Percentiles rank a stretch among this genome's conserved stretches.
Conservation (phyloP, 192 early-diverging fungal species). For the Funneliformis mosseae region DNA sequence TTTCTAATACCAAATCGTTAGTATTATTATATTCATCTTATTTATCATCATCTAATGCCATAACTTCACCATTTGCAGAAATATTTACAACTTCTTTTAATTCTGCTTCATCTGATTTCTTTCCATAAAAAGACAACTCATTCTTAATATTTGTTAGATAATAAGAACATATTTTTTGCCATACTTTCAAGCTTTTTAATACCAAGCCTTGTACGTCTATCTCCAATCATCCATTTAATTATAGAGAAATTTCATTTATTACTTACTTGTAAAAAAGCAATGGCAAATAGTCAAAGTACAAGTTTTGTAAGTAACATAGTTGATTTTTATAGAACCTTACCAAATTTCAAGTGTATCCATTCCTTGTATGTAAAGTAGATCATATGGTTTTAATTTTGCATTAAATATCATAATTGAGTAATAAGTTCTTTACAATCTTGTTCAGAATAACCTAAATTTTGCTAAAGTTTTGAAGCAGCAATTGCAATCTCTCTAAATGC, state of each 20-base stretch:
- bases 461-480: not conserved
- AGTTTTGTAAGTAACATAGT: not conserved
- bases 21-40: no score
- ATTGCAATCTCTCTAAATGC: not conserved
- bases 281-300: not conserved
- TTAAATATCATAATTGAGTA: not conserved
- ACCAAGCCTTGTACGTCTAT: not conserved
- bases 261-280: not conserved
- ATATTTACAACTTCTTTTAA: no score
- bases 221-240: not conserved
- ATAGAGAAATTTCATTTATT: not conserved
- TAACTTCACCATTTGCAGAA: no score
- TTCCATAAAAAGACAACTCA: no score
- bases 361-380: not conserved
- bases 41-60: no score
- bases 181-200: not conserved
- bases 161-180: not conserved
- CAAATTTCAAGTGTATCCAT: no score
- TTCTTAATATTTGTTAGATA: not conserved
- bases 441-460: constrained; percentile 5
- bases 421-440: constrained; percentile 1
- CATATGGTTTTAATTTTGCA: not conserved
- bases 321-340: no score
- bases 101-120: no score
- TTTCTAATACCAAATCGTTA: no score